A percentile compares a stretch with the other conserved stretches of the same genome.
Conservation (phyloP, 75 land plant species). For the Ceratopteris richardii region DNA sequence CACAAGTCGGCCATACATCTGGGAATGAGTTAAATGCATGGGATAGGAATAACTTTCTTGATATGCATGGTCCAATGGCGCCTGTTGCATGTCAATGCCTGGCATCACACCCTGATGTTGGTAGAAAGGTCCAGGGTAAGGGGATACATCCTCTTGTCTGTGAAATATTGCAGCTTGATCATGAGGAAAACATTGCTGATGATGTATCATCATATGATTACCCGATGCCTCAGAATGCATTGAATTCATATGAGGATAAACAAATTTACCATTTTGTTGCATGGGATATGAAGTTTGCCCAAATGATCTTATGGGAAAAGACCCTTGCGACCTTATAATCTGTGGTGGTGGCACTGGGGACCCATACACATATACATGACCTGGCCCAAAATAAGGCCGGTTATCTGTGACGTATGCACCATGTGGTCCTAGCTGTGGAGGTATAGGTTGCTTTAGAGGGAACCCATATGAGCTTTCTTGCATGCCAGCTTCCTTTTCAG, state of each 20-base stretch:
- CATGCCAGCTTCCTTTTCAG: background rate
- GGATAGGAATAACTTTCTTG: constrained; percentile 2
- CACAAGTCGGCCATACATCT: background rate
- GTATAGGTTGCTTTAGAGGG: background rate
- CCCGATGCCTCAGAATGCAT: no score
- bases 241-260: no score
- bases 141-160: background rate
- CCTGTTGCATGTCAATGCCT: background rate
- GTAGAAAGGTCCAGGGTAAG: background rate
- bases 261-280: no score
- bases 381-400: background rate
- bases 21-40: background rate
- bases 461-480: background rate
- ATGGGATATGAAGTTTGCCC: no score
- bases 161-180: background rate
- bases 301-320: no score
- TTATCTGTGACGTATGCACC: background rate
- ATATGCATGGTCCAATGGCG: background rate
- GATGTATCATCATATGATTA: background rate
- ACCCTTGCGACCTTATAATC: no score
- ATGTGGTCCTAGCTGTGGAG: background rate
- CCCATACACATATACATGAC: no score
- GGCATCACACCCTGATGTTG: background rate
- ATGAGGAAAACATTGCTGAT: background rate
- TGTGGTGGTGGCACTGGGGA: no score